phyloP scores from a whole-genome alignment of 2,329 filamentous ascomycete species.

The Rutstroemia sp. region DNA sequence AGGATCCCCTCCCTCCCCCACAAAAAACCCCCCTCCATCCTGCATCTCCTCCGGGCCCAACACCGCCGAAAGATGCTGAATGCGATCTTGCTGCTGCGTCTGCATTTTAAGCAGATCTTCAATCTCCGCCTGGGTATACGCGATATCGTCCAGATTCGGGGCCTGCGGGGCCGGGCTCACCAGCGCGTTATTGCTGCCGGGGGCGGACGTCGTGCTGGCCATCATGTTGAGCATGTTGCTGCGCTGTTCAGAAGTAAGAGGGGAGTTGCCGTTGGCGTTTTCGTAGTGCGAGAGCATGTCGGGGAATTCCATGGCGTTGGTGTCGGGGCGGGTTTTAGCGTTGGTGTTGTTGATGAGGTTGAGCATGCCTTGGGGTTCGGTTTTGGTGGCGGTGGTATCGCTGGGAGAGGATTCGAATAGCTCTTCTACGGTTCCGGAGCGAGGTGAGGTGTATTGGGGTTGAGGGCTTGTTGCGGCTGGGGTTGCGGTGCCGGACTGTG shows the following conservation, averaged over 20 bases:
- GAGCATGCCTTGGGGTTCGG: slow-evolving; percentile 56
- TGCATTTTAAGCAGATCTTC: slow-evolving; percentile 74
- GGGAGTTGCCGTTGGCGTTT: slow-evolving; percentile 42
- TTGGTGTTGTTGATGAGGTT: slow-evolving; percentile 59
- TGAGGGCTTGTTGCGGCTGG: slow-evolving; percentile 25
- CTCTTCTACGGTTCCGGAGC: slow-evolving; percentile 52
- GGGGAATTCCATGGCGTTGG: slow-evolving; percentile 39
- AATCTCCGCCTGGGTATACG: slow-evolving; percentile 65
- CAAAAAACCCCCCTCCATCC: slow-evolving; percentile 27
- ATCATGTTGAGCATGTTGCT: slow-evolving; percentile 53
- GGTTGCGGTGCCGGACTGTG: slow-evolving; percentile 11
- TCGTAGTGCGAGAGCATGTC: slow-evolving; percentile 37
- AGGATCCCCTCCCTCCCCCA: slow-evolving; percentile 30
- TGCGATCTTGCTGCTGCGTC: slow-evolving; percentile 67
- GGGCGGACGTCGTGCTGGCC: slow-evolving; percentile 32
- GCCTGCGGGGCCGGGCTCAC: slow-evolving; percentile 30
- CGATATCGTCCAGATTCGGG: slow-evolving; percentile 53
- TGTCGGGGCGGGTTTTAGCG: slow-evolving; percentile 38
- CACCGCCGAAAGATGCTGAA: slow-evolving; percentile 66
- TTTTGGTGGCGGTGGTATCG: slow-evolving; percentile 43
- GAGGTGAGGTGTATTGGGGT: slow-evolving; percentile 24
- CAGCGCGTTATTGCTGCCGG: slow-evolving; percentile 25
- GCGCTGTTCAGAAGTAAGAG: slow-evolving; percentile 51
- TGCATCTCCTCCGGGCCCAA: slow-evolving; percentile 70
- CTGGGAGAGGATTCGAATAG: slow-evolving; percentile 42